Percentiles rank a stretch among this genome's conserved stretches.
Evolutionary conservation across 1,139 yeast species (phyloP).

Genomic region (Waltiozyma sp.): DNA sequence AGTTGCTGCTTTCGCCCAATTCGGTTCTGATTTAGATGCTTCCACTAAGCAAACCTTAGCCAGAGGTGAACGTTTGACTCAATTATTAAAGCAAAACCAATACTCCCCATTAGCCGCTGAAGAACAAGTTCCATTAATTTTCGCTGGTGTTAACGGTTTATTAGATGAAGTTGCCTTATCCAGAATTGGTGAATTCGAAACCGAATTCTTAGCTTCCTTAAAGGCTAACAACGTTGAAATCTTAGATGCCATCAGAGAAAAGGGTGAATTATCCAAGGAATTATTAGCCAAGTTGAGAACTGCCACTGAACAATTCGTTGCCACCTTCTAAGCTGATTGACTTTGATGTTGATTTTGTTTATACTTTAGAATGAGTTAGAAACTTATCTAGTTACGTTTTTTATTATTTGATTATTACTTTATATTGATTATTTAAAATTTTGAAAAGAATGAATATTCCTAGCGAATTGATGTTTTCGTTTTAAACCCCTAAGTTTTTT

Average conservation of each 20-base stretch:
- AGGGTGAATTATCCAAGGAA: slow-evolving; percentile 89
- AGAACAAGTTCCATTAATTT: slow-evolving; percentile 97
- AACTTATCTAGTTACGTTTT: background rate
- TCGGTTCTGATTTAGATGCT: slow-evolving; percentile 99
- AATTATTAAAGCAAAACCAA: slow-evolving; percentile 96
- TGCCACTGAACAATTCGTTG: slow-evolving; percentile 86
- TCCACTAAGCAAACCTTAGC: slow-evolving; percentile 97
- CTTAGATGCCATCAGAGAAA: slow-evolving; percentile 71
- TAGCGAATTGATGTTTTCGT: background rate
- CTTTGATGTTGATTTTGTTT: background rate
- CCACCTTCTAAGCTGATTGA: slow-evolving; percentile 51
- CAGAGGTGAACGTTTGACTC: slow-evolving; percentile 99
- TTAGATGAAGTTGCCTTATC: slow-evolving; percentile 80
- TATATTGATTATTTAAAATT: slow-evolving; percentile 1
- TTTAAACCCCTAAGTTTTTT: no score
- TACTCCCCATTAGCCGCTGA: slow-evolving; percentile 95
- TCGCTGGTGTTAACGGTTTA: slow-evolving; percentile 99
- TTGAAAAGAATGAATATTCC: background rate
- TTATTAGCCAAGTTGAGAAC: slow-evolving; percentile 77
- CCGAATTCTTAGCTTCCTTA: slow-evolving; percentile 82
- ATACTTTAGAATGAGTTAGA: background rate
- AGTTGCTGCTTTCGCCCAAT: slow-evolving; percentile 99
- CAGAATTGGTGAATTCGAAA: slow-evolving; percentile 87
- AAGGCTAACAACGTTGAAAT: slow-evolving; percentile 83
- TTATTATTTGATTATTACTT: background rate